Evolutionary conservation across 208 protist species (phyloP).

Genomic region (Naegleria fowleri): DNA sequence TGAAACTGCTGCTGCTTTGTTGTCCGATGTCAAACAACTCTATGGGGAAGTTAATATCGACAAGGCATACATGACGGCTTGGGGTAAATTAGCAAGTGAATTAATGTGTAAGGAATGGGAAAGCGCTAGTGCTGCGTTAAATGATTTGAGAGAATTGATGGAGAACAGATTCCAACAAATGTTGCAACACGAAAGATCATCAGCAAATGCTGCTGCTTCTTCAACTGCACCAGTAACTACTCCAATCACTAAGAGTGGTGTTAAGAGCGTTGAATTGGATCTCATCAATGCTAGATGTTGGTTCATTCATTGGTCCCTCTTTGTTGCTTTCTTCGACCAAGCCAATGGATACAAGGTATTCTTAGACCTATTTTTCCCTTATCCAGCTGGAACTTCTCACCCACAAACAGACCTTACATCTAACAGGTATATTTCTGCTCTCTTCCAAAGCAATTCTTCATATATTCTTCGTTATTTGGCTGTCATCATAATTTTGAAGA

Average conservation of each 20-base stretch:
- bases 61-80: neutral
- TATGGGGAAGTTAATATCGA: neutral
- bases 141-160: conserved; percentile 1
- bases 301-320: neutral
- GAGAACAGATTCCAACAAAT: neutral
- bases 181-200: neutral
- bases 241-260: neutral
- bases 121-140: neutral
- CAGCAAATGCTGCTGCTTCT: neutral
- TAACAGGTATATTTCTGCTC: neutral
- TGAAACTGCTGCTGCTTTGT: neutral
- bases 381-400: neutral
- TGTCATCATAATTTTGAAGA: neutral
- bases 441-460: neutral
- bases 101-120: conserved; percentile 3
- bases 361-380: neutral
- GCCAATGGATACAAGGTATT: neutral
- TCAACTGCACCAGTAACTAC: neutral
- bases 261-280: neutral
- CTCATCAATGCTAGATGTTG: neutral
- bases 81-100: conserved; percentile 1
- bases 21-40: neutral
- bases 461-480: conserved; percentile 6
- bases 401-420: neutral
- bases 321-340: neutral